Base-by-base conservation (phyloP, 1,139 yeast species). In the Taphrina pruni region DNA sequence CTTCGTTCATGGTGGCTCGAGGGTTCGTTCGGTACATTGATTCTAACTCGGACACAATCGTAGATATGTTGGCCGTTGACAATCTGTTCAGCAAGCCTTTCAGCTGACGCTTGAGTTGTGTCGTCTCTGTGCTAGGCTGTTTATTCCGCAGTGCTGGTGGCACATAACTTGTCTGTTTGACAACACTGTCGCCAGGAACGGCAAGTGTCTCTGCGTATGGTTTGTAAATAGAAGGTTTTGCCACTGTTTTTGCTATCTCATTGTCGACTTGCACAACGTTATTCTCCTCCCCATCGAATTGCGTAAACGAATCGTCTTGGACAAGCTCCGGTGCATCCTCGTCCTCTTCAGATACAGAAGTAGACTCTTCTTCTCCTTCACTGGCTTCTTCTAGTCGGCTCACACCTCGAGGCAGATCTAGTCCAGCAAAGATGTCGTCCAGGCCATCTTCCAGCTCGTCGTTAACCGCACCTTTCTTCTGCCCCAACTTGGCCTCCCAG, bases 61-160 rank as follows among this genome's bases (percentile, higher is more conserved):
- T 80, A 12, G 85, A 81, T 48, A 93, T 82, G 73, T 93, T 95
- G 0, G 96, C 86, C 74, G 94, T 98, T 0, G 97, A 88, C 48
- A 95, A 82, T 77, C 88, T 88, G 77, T 95, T 95, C 74, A 94
- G 81, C 0, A 91, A 86, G 26, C 75, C 74, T 48, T 74, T 74
- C 36, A 72, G 68, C 56, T 71, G 73, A 6, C 73, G 58, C 32
- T 50, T 58, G 62, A 65, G 68, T 12, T 65, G 55, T 5, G 55
- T 35, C 32, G 38, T 43, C 9, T 66, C 60, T 4, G 60, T 32
- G 48, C 57, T 45, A 4, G 20, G 32, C 48, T 60, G 66, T 12
- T 17, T 32, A 14, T 52, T 60, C 21, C 96, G 84, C 71, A 90
- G 78, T 0, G 96, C 91, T 0, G 97, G 98, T 0, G 99, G 98